Conservation (phyloP, 805 yeast genomes). For the Kurtzmaniella fragi region DNA sequence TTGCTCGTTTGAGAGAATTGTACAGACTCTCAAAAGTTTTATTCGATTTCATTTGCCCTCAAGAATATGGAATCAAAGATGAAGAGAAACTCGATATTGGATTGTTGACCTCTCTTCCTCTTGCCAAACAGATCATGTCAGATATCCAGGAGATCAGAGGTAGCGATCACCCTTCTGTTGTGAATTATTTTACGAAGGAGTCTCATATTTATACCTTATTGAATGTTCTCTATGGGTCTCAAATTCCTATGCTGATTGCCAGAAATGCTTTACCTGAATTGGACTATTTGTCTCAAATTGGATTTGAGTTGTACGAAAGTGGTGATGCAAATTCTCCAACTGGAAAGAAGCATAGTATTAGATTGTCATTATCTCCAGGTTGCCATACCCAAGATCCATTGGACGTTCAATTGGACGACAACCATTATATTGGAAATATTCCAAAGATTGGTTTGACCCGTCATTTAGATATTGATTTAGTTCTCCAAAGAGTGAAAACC, state of each 20-base stretch:
- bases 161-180: conserved; percentile 76
- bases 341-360: conserved; percentile 79
- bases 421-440: conserved; percentile 94
- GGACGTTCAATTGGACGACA: conserved; percentile 93
- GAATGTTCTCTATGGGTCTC: conserved; percentile 87
- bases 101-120: conserved; percentile 84
- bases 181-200: conserved; percentile 93
- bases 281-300: conserved; percentile 91
- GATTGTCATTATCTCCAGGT: conserved; percentile 93
- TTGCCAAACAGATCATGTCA: conserved; percentile 78
- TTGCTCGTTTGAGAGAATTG: conserved; percentile 76
- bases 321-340: conserved; percentile 56
- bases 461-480: conserved; percentile 88
- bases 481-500: conserved; percentile 71
- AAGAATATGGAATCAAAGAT: conserved; percentile 95
- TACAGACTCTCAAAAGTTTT: conserved; percentile 87
- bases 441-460: conserved; percentile 87
- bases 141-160: conserved; percentile 79
- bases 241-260: conserved; percentile 91
- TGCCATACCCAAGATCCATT: conserved; percentile 97
- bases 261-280: conserved; percentile 94
- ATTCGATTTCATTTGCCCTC: conserved; percentile 97
- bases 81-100: conserved; percentile 96
- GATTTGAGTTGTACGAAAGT: conserved; percentile 86
- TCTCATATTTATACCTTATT: conserved; percentile 92